Conservation (phyloP, 1,284 basidiomycete species). For the Ceratobasidium sp. region DNA sequence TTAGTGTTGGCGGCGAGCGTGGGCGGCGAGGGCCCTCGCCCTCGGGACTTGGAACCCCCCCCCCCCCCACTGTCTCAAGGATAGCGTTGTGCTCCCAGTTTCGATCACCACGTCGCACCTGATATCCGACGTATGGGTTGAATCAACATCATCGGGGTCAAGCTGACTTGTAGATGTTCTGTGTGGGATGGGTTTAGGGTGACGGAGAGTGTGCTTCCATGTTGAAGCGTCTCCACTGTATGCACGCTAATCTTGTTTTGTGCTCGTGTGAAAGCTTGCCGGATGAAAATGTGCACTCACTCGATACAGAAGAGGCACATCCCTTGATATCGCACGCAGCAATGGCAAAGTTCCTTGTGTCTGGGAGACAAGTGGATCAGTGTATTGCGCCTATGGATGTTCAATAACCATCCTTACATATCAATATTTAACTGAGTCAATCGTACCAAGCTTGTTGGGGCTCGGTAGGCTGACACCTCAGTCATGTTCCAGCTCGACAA, state of each 20-base stretch:
- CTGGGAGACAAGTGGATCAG: neutral
- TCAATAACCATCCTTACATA: neutral
- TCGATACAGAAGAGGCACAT: conserved; percentile 14
- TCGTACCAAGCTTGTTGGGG: neutral
- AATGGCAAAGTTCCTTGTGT: neutral
- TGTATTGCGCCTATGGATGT: neutral
- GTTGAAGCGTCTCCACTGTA: conserved; percentile 1
- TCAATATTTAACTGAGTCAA: neutral
- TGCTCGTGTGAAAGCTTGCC: neutral
- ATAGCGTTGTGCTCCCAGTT: neutral
- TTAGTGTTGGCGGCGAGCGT: neutral
- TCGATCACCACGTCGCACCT: neutral
- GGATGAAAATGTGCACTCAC: neutral
- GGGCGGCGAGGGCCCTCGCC: neutral
- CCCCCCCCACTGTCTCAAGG: neutral
- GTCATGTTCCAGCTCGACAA: neutral
- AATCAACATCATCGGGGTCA: neutral
- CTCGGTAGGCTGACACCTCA: neutral
- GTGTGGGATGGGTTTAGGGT: neutral
- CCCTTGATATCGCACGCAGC: neutral
- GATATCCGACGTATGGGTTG: neutral
- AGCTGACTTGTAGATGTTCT: neutral
- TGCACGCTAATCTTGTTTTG: neutral
- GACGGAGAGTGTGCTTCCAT: conserved; percentile 1
- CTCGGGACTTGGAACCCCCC: neutral